These are phyloP conservation scores for Pythium aristosporum DNA, from an alignment of 352 stramenopile genomes.

Conservation along the genomic window DNA sequence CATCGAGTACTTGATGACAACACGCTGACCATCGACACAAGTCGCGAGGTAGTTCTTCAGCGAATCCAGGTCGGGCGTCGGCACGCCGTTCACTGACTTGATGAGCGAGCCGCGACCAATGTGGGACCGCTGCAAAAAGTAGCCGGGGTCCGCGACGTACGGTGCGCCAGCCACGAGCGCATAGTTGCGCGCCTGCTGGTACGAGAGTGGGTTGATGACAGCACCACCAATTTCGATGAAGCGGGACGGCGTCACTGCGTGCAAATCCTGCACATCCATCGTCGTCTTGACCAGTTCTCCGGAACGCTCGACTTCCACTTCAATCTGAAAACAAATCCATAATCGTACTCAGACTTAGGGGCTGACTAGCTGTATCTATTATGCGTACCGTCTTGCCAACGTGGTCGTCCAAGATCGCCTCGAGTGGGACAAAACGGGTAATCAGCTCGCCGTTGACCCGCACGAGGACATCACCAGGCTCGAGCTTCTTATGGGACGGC, in stretches of 20 bases:
- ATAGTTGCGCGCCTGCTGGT: slow-evolving; percentile 89
- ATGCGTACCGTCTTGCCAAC: slow-evolving; percentile 57
- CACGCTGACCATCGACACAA: slow-evolving; percentile 74
- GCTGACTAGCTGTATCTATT: slow-evolving; percentile 20
- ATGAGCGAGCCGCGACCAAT: slow-evolving; percentile 86
- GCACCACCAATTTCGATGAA: slow-evolving; percentile 88
- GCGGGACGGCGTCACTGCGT: slow-evolving; percentile 77
- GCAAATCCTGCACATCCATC: slow-evolving; percentile 82
- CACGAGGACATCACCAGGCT: slow-evolving; percentile 89
- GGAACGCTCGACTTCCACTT: slow-evolving; percentile 82
- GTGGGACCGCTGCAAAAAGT: slow-evolving; percentile 87
- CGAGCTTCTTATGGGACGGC: slow-evolving; percentile 72
- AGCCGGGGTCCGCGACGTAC: slow-evolving; percentile 87
- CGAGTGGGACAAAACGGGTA: slow-evolving; percentile 87
- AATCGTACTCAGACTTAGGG: background rate
- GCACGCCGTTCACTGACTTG: slow-evolving; percentile 81
- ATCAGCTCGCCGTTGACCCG: slow-evolving; percentile 77
- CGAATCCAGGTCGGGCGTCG: slow-evolving; percentile 83
- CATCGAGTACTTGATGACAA: slow-evolving; percentile 86
- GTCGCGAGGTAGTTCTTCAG: slow-evolving; percentile 78
- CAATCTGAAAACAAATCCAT: slow-evolving; percentile 35
- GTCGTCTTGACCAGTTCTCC: slow-evolving; percentile 59
- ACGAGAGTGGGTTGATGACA: slow-evolving; percentile 89
- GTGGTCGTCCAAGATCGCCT: slow-evolving; percentile 78
- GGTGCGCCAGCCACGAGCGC: slow-evolving; percentile 61